Conservation (phyloP, 164 flowering plant species). For the Tinospora cordifolia region DNA sequence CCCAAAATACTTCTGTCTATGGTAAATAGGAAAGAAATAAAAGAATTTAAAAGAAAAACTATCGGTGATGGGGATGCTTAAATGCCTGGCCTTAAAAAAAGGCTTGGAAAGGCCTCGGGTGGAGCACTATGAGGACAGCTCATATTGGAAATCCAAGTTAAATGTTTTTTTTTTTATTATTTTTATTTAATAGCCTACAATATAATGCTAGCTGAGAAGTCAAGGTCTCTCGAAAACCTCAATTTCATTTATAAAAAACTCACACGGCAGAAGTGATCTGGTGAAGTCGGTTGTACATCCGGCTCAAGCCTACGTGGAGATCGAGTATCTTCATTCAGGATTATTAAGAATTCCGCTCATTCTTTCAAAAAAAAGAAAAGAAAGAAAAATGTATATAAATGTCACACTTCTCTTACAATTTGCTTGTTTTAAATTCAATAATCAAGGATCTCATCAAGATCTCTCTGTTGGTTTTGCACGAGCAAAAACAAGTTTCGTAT, state of each 20-base stretch:
- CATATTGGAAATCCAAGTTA: slow-evolving; percentile 14
- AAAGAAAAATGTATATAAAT: no score
- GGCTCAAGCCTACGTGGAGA: no score
- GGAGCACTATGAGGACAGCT: slow-evolving; percentile 31
- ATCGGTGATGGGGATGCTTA: slow-evolving; percentile 22
- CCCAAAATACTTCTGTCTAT: no score
- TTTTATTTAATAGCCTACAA: background rate
- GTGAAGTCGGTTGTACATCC: background rate
- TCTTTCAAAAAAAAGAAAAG: no score
- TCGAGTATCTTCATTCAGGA: no score
- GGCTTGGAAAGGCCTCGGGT: slow-evolving; percentile 19
- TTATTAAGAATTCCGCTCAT: no score
- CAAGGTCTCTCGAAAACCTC: slow-evolving; percentile 16
- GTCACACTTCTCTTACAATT: no score
- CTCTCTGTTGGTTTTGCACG: background rate
- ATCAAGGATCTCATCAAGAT: background rate
- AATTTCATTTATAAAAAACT: background rate
- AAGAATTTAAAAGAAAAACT: no score
- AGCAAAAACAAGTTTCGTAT: background rate
- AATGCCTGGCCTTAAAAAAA: slow-evolving; percentile 21
- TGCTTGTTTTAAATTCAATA: no score
- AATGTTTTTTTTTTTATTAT: background rate
- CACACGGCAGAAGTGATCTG: background rate
- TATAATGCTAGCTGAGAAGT: slow-evolving; percentile 13
- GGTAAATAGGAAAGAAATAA: no score